Base-by-base conservation (phyloP, 2,329 filamentous ascomycete species). In the Setomelanomma holmii region DNA sequence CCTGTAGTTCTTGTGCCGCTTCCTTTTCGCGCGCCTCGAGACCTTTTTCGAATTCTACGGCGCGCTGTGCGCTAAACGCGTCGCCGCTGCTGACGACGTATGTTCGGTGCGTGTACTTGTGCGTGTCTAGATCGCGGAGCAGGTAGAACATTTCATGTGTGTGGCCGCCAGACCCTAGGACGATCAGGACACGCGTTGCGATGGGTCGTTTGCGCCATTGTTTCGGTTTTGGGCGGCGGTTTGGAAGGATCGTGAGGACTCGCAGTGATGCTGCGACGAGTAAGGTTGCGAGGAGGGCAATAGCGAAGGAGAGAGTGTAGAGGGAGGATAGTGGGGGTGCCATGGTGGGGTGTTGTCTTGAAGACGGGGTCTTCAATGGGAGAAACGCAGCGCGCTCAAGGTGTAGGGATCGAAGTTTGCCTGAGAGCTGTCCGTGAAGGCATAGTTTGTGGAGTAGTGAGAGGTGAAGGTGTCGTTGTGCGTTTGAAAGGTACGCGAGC, bases 81-180 rank as follows among this genome's bases (percentile, higher is more conserved):
- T 99, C 95, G 0, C 89, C 92, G 1, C 84, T 86, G 58, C 88
- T 89, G 48, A 96, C 82, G 19, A 96, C 78, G 73, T 96, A 99
- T 22, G 91, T 93, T 21, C 95, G 85, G 64, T 90, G 87, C 4
- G 77, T 79, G 69, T 76, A 80, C 44, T 74, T 72, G 6, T 53
- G 44, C 45, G 75, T 74, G 49, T 78, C 70, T 1, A 87, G 76
- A 60, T 82, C 84, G 61, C 80, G 78, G 63, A 99, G 85, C 79
- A 97, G 89, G 67, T 89, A 86, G 57, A 96, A 82, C 89, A 99
- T 96, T 76, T 99, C 95, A 41, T 91, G 88, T 0, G 95, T 97
- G 76, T 99, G 95, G 1, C 95, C 95, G 24, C 95, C 95, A 2
- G 90, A 96, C 45, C 95, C 95, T 20, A 98, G 88, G 21, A 98